Base-by-base conservation (phyloP, 805 yeast species). In the Kuraishia cidri region DNA sequence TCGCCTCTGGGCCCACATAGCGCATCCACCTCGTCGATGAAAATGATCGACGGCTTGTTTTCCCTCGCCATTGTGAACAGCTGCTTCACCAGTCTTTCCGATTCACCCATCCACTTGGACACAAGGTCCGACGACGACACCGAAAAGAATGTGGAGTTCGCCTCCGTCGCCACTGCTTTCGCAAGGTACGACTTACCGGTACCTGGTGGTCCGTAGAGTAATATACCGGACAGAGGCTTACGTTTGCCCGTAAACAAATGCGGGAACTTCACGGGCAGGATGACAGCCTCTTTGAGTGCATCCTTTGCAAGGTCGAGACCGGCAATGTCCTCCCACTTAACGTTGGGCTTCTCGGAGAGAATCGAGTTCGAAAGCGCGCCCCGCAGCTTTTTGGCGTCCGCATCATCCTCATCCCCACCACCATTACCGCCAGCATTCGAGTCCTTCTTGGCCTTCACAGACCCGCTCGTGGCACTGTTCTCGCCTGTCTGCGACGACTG, bases 101-200 rank as follows among this genome's bases (percentile, higher is more conserved):
- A 79, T 56, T 92, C 98, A 47, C 98, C 98, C 97, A 90, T 90
- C 98, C 98, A 92, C 57, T 92, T 92, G 43, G 94, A 81, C 3
- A 92, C 97, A 47, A 92, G 69, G 56, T 92, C 98, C 10, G 95
- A 83, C 0, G 96, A 86, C n/a, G 94, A 81, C 1, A 92, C 95
- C 2, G 95, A 83, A 59, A 92, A 92, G 47, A 92, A 92, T 0
- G 98, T 92, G 0, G 97, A 85, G 54, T 90, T 87, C 31, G 97
- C 96, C 49, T 92, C 98, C 0, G 98, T 92, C 17, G 98, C 98
- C 6, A 92, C 97, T 0, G 98, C 98, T 54, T 92, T 92, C 8
- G 98, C 98, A 37, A 92, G 63, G 50, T 79, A 92, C 2, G 97
- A 90, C 51, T 92, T 92, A 66, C 98, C 98, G 0, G 98, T 92